phyloP scores from a whole-genome alignment of 1,284 basidiomycete species.

The Neonothopanus nambi region DNA sequence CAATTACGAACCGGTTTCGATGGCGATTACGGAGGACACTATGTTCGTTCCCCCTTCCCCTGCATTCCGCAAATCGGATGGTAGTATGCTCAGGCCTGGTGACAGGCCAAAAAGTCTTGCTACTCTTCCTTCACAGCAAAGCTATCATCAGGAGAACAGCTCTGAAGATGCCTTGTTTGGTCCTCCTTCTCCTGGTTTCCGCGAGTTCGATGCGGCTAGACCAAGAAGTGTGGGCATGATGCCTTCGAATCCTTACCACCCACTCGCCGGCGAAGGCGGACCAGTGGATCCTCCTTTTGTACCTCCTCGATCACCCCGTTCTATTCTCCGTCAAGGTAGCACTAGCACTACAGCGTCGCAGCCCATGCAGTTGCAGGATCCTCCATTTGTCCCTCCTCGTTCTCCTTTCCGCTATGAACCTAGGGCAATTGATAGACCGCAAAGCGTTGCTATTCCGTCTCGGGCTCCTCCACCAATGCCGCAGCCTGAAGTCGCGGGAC shows the following conservation, averaged over 20 bases:
- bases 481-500: background rate
- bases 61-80: constrained; percentile 53
- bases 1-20: constrained; percentile 68
- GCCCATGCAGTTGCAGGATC: background rate
- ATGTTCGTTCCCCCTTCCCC: constrained; percentile 63
- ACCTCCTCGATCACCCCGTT: constrained; percentile 8
- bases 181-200: constrained; percentile 18
- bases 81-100: constrained; percentile 20
- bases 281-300: constrained; percentile 8
- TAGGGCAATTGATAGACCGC: constrained; percentile 15
- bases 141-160: constrained; percentile 9
- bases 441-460: constrained; percentile 15
- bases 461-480: constrained; percentile 7
- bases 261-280: background rate
- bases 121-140: constrained; percentile 17
- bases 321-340: constrained; percentile 2
- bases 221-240: constrained; percentile 30
- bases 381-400: constrained; percentile 3
- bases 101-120: constrained; percentile 27
- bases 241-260: constrained; percentile 10
- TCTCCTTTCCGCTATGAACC: constrained; percentile 7
- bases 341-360: background rate
- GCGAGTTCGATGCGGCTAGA: constrained; percentile 31
- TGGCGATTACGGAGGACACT: constrained; percentile 75
- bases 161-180: constrained; percentile 22